phyloP scores from a whole-genome alignment of 2,329 filamentous ascomycete genomes.

The Trichoderma lentiforme region DNA sequence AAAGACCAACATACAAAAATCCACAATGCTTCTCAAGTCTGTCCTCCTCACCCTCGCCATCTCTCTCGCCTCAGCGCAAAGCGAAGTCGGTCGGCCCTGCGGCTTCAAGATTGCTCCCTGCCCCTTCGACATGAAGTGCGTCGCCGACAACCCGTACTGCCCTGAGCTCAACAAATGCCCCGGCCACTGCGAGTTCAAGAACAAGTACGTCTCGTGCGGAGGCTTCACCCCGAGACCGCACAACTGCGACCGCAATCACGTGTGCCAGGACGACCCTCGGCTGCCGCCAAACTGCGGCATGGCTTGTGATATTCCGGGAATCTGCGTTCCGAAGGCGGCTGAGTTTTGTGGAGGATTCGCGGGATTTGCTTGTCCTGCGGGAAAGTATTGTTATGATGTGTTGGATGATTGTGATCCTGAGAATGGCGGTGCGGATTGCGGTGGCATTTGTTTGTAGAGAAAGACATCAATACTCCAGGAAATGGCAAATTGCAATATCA shows the following conservation, averaged over 20 bases:
- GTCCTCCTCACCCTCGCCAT: conserved; percentile 23
- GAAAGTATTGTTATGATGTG: conserved; percentile 31
- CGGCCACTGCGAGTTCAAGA: conserved; percentile 30
- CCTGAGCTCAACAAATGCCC: conserved; percentile 28
- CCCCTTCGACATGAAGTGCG: conserved; percentile 26
- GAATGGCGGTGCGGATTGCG: conserved; percentile 30
- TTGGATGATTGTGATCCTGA: conserved; percentile 31
- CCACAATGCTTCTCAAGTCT: conserved; percentile 26
- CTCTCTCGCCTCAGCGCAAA: conserved; percentile 20
- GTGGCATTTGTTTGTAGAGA: conserved; percentile 31
- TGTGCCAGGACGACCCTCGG: conserved; percentile 36
- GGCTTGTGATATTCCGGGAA: conserved; percentile 35
- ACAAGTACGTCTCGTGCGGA: conserved; percentile 34
- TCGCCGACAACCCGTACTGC: conserved; percentile 25
- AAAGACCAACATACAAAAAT: neutral
- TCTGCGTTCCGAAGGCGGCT: conserved; percentile 29
- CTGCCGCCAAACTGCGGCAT: conserved; percentile 30
- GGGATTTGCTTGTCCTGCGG: conserved; percentile 27
- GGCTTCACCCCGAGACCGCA: conserved; percentile 27
- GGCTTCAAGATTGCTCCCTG: conserved; percentile 32
- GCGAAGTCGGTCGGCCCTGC: conserved; percentile 22
- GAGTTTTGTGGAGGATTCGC: conserved; percentile 28
- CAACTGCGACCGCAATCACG: conserved; percentile 25
- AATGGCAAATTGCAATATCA: no score
- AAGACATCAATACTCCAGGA: no score